A percentile compares a stretch with the other conserved stretches of the same genome.
These are phyloP conservation scores for Cryptococcus sp. DNA, from an alignment of 1,284 basidiomycete species.

Conservation along the genomic window DNA sequence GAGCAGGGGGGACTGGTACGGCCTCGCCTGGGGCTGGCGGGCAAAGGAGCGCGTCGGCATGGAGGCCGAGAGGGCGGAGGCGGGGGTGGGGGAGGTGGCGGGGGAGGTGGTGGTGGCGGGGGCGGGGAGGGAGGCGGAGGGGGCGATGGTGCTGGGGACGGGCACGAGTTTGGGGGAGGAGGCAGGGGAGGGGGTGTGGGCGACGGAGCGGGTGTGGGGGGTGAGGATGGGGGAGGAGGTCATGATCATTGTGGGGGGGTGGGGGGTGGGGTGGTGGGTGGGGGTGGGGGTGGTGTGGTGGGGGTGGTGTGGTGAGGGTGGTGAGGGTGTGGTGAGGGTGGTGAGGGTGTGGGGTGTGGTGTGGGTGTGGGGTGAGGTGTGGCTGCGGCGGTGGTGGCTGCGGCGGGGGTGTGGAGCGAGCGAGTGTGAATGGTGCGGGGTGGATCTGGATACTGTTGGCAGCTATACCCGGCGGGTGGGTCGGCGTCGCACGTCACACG, in stretches of 20 bases:
- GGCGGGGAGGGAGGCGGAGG: background rate
- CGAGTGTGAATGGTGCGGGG: too few relatives aligned
- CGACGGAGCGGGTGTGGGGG: conserved; percentile 16
- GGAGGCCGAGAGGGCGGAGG: background rate
- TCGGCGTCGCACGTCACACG: too few relatives aligned
- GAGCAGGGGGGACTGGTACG: conserved; percentile 14
- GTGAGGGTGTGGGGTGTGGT: background rate
- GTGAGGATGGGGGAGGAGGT: conserved; percentile 14
- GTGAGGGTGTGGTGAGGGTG: background rate
- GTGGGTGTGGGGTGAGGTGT: background rate
- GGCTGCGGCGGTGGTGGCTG: background rate
- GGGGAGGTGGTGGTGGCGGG: background rate
- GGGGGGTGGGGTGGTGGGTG: background rate
- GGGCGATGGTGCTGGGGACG: conserved; percentile 14
- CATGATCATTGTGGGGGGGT: conserved; percentile 14
- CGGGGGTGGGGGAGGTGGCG: background rate
- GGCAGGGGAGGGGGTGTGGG: conserved; percentile 16
- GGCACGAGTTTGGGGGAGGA: conserved; percentile 17
- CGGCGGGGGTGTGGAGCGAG: too few relatives aligned
- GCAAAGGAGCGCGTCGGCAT: conserved; percentile 19
- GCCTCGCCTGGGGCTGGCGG: conserved; percentile 19
- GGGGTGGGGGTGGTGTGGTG: background rate
- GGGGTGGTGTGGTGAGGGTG: background rate
- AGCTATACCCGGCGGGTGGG: too few relatives aligned
- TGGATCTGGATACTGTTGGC: too few relatives aligned